A percentile compares a stretch with the other conserved stretches of the same genome.
Evolutionary conservation across 495 filamentous ascomycete genomes (phyloP).

Genomic region (Daldinia bambusicola): DNA sequence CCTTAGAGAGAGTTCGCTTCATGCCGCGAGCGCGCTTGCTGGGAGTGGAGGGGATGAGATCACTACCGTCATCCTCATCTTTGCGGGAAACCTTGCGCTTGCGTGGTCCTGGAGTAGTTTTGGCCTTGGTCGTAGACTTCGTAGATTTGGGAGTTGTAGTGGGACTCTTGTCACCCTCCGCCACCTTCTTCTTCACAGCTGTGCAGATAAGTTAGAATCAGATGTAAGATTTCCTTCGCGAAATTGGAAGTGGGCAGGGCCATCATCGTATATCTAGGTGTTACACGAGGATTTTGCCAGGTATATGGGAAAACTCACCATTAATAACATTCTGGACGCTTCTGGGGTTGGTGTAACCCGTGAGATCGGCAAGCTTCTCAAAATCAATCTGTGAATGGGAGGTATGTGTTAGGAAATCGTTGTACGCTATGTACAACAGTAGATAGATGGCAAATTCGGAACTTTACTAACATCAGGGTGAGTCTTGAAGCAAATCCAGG

Average conservation of each 20-base stretch:
- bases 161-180: conserved; percentile 8
- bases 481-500: conserved; percentile 38
- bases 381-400: conserved; percentile 29
- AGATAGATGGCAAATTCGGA: neutral
- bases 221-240: neutral
- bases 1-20: conserved; percentile 20
- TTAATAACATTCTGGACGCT: conserved; percentile 28
- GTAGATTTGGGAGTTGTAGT: neutral
- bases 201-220: neutral
- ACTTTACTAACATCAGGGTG: conserved; percentile 28
- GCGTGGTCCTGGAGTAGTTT: conserved; percentile 12
- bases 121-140: conserved; percentile 26
- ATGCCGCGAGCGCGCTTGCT: conserved; percentile 32
- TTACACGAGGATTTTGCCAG: neutral
- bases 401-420: conserved; percentile 21
- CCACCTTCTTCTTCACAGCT: conserved; percentile 39
- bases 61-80: conserved; percentile 14
- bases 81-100: conserved; percentile 18
- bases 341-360: conserved; percentile 33
- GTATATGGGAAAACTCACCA: conserved; percentile 25
- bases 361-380: conserved; percentile 37
- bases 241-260: too few species aligned
- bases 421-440: neutral
- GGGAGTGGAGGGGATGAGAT: neutral
- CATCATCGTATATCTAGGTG: neutral